A percentile compares a stretch with the other conserved stretches of the same genome.
These are phyloP conservation scores for Globisporangium rhizosaccharum DNA, from an alignment of 352 stramenopile genomes.

Conservation along the genomic window DNA sequence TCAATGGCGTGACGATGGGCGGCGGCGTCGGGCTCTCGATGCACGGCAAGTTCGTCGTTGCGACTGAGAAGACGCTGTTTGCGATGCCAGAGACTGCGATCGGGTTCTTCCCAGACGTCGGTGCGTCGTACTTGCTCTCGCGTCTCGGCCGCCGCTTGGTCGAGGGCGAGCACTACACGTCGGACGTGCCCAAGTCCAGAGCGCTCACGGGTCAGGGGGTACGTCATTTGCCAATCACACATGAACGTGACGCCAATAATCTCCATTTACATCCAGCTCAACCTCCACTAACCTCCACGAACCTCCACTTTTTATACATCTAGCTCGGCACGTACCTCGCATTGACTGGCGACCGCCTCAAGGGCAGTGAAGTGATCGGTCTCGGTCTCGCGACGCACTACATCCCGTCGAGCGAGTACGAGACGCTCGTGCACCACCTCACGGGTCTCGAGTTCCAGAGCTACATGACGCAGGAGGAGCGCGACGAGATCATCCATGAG, in stretches of 20 bases:
- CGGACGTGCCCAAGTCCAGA: conserved; percentile 64
- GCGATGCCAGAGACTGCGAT: conserved; percentile 99
- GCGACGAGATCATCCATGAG: conserved; percentile 84
- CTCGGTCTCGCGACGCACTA: conserved; percentile 96
- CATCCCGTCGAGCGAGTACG: conserved; percentile 83
- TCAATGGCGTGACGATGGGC: conserved; percentile 98
- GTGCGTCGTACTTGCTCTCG: conserved; percentile 91
- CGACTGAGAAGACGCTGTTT: conserved; percentile 96
- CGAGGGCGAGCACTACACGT: conserved; percentile 65
- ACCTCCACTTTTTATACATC: not conserved
- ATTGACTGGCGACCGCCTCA: conserved; percentile 91
- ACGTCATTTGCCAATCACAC: conserved; percentile 9
- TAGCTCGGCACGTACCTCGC: conserved; percentile 92
- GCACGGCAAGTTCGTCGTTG: conserved; percentile 95
- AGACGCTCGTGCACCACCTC: conserved; percentile 86
- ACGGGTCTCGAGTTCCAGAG: conserved; percentile 68
- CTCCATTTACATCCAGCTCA: not conserved
- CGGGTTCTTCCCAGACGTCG: conserved; percentile 98
- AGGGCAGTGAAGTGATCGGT: conserved; percentile 87
- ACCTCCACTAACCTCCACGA: not conserved
- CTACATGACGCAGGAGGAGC: conserved; percentile 70
- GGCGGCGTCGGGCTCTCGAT: conserved; percentile 97
- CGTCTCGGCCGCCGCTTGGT: conserved; percentile 66
- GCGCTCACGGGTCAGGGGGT: conserved; percentile 71
- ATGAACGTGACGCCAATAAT: not conserved